Evolutionary conservation across 495 filamentous ascomycete species (phyloP).

Genomic region (Cladorrhinum samala): DNA sequence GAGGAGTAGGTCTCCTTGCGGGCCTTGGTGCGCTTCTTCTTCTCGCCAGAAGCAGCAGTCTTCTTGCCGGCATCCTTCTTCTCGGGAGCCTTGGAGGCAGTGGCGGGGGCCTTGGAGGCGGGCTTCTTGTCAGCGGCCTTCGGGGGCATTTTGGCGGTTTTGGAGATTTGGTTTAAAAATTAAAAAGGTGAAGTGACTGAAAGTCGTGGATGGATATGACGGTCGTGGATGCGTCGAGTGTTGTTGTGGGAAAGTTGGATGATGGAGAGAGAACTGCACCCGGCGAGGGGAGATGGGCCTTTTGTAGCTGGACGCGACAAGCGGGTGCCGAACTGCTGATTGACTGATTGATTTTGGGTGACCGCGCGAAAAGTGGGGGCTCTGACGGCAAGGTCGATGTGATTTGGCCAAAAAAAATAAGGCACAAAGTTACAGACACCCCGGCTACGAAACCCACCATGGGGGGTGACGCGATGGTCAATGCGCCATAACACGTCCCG

Average conservation of each 20-base stretch:
- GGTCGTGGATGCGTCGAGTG: slow-evolving; percentile 23
- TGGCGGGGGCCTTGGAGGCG: slow-evolving; percentile 94
- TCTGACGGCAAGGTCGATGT: slow-evolving; percentile 11
- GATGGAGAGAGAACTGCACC: slow-evolving; percentile 38
- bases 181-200: slow-evolving; percentile 27
- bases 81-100: slow-evolving; percentile 64
- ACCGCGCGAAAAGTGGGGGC: slow-evolving; percentile 23
- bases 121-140: slow-evolving; percentile 98
- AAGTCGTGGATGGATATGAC: slow-evolving; percentile 30
- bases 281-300: slow-evolving; percentile 41
- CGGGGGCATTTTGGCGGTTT: slow-evolving; percentile 73
- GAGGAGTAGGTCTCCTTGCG: slow-evolving; percentile 99
- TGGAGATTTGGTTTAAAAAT: slow-evolving; percentile 27
- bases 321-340: slow-evolving; percentile 35
- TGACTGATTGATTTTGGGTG: slow-evolving; percentile 41
- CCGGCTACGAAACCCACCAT: slow-evolving; percentile 6
- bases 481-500: slow-evolving; percentile 30
- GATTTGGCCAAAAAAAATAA: slow-evolving; percentile 34
- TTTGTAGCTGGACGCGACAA: slow-evolving; percentile 47
- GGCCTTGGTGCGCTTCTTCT: slow-evolving; percentile 99
- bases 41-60: slow-evolving; percentile 89
- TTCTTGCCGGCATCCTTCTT: slow-evolving; percentile 99
- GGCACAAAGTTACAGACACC: slow-evolving; percentile 10
- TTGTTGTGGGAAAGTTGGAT: slow-evolving; percentile 39
- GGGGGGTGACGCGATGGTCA: slow-evolving; percentile 26